Percentiles rank a stretch among this genome's conserved stretches.
Evolutionary conservation across 116 monocot genomes (phyloP).

Genomic region (Trichopus zeylanicus): DNA sequence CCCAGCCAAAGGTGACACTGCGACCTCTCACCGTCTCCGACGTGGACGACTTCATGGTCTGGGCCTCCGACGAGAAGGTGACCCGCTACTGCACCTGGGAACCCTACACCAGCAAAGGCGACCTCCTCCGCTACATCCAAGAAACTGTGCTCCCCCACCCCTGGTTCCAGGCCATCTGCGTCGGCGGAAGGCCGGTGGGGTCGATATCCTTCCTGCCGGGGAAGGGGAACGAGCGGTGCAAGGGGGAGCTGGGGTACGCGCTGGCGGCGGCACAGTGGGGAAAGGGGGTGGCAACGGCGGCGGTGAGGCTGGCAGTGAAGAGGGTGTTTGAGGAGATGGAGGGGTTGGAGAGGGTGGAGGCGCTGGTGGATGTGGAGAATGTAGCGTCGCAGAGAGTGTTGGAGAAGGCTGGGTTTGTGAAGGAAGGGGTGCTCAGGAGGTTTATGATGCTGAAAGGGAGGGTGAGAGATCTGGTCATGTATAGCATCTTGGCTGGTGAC

Average conservation of each 20-base stretch:
- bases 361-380: slow-evolving; percentile 56
- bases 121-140: slow-evolving; percentile 26
- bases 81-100: slow-evolving; percentile 36
- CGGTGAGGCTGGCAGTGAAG: slow-evolving; percentile 29
- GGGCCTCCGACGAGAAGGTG: slow-evolving; percentile 58
- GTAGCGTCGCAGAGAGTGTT: slow-evolving; percentile 48
- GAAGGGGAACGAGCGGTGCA: slow-evolving; percentile 10
- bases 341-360: slow-evolving; percentile 63
- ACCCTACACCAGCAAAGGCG: slow-evolving; percentile 34
- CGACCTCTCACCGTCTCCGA: slow-evolving; percentile 45
- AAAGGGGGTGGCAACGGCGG: slow-evolving; percentile 34
- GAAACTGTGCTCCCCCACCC: slow-evolving; percentile 42
- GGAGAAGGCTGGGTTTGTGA: slow-evolving; percentile 61
- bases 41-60: slow-evolving; percentile 33
- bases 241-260: slow-evolving; percentile 41
- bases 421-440: slow-evolving; percentile 57
- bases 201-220: slow-evolving; percentile 18
- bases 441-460: slow-evolving; percentile 29
- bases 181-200: slow-evolving; percentile 31
- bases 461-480: slow-evolving; percentile 40
- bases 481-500: slow-evolving; percentile 38
- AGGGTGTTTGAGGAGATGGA: slow-evolving; percentile 28
- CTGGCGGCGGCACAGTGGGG: slow-evolving; percentile 44
- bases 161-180: slow-evolving; percentile 62
- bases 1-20: slow-evolving; percentile 21